Evolutionary conservation across 179 eudicot species (phyloP).

Genomic region (Camellia oleifera): DNA sequence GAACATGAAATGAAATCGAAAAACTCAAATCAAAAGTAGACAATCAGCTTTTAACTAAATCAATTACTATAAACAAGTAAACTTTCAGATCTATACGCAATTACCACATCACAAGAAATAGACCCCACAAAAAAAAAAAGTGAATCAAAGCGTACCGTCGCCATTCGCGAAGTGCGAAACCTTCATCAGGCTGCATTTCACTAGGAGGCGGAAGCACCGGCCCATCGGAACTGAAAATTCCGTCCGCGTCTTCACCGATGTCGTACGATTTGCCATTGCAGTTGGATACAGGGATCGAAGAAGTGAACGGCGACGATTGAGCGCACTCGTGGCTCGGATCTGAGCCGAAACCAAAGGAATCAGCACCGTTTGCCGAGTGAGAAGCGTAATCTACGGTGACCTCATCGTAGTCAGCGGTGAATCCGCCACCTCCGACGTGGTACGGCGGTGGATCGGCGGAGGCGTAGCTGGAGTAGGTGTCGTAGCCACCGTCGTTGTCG

Average conservation of each 20-base stretch:
- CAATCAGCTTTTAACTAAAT: neutral
- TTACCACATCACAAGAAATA: neutral
- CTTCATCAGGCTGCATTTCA: slow-evolving; percentile 71
- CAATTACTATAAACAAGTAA: neutral
- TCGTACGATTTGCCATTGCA: slow-evolving; percentile 58
- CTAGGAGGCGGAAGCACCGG: slow-evolving; percentile 73
- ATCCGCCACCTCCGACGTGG: slow-evolving; percentile 29
- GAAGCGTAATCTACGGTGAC: slow-evolving; percentile 37
- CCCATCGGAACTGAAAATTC: slow-evolving; percentile 63
- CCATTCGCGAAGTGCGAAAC: slow-evolving; percentile 85
- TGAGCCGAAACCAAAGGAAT: slow-evolving; percentile 36
- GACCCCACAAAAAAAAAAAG: neutral
- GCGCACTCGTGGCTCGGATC: slow-evolving; percentile 23
- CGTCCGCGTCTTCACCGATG: slow-evolving; percentile 50
- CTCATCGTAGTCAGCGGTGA: slow-evolving; percentile 39
- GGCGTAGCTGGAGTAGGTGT: slow-evolving; percentile 24
- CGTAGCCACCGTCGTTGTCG: slow-evolving; percentile 47
- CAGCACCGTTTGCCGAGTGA: slow-evolving; percentile 25
- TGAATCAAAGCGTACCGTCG: slow-evolving; percentile 46
- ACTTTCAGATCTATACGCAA: neutral
- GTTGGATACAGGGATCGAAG: slow-evolving; percentile 35
- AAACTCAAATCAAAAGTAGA: no score
- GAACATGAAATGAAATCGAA: no score
- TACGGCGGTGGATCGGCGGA: slow-evolving; percentile 37
- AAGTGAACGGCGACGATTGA: slow-evolving; percentile 22